phyloP scores from a whole-genome alignment of 768 basidiomycete species.

The Serendipita sp. region DNA sequence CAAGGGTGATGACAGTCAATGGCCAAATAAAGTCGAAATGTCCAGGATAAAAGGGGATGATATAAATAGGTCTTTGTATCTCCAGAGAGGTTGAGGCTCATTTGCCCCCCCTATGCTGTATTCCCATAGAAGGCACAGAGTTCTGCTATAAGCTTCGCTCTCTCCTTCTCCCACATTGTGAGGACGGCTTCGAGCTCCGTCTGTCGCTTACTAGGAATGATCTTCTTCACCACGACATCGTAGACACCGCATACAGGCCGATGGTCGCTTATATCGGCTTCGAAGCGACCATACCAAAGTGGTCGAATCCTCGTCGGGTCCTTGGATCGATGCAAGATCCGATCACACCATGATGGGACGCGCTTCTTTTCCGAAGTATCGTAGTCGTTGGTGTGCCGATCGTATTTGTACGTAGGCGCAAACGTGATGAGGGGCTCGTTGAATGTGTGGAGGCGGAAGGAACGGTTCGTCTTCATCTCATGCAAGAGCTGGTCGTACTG shows the following conservation, averaged over 20 bases:
- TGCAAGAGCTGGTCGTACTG: slow-evolving; percentile 79
- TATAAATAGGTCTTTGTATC: no score
- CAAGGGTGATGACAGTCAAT: no score
- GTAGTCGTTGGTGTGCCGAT: slow-evolving; percentile 58
- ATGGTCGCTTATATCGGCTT: slow-evolving; percentile 81
- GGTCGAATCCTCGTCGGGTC: slow-evolving; percentile 39
- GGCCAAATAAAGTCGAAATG: no score
- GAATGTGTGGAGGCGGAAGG: slow-evolving; percentile 73
- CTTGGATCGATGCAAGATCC: slow-evolving; percentile 59
- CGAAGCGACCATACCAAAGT: slow-evolving; percentile 66
- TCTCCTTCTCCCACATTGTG: background rate
- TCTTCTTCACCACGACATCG: slow-evolving; percentile 52
- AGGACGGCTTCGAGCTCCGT: background rate
- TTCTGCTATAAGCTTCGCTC: background rate
- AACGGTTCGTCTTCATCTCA: slow-evolving; percentile 77
- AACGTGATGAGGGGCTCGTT: slow-evolving; percentile 68
- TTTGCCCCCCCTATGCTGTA: background rate
- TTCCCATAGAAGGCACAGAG: background rate
- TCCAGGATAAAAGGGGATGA: no score
- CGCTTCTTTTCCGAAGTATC: slow-evolving; percentile 83
- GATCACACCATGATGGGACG: slow-evolving; percentile 92
- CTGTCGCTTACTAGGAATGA: slow-evolving; percentile 41
- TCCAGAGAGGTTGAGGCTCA: no score
- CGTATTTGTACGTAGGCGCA: slow-evolving; percentile 90
- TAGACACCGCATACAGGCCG: slow-evolving; percentile 76